Evolutionary conservation across 768 basidiomycete species (phyloP).

Genomic region (Boletus coccyginus): DNA sequence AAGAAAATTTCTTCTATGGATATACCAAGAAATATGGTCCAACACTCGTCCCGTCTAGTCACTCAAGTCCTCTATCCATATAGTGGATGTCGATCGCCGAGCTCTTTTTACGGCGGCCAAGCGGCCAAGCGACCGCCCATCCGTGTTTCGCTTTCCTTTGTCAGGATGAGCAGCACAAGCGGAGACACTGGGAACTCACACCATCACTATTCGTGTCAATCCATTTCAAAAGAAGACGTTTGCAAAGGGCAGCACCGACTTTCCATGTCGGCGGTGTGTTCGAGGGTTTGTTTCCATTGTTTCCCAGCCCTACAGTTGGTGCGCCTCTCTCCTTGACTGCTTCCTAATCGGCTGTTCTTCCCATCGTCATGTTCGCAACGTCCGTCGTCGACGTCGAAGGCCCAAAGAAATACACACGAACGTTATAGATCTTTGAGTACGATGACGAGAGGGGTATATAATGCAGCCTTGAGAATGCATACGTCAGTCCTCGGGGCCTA

Average conservation of each 20-base stretch:
- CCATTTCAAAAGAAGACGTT: neutral
- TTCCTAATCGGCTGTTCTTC: conserved; percentile 30
- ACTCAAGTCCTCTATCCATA: too few relatives aligned
- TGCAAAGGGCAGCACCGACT: conserved; percentile 45
- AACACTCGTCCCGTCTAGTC: too few relatives aligned
- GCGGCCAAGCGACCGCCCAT: too few relatives aligned
- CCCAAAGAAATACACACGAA: conserved; percentile 91
- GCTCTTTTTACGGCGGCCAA: too few relatives aligned
- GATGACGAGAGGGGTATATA: conserved; percentile 87
- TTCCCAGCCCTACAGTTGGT: conserved; percentile 78
- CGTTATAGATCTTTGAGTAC: conserved; percentile 91
- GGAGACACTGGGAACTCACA: too few relatives aligned
- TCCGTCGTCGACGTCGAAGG: conserved; percentile 58
- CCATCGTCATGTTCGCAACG: conserved; percentile 48
- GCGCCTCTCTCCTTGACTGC: conserved; percentile 58
- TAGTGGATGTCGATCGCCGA: too few relatives aligned
- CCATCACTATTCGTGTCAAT: conserved; percentile 38
- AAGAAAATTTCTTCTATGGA: too few relatives aligned
- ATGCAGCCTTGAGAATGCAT: conserved; percentile 64
- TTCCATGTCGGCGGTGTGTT: conserved; percentile 89
- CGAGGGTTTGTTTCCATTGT: conserved; percentile 85
- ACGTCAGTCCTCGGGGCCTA: neutral
- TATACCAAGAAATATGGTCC: too few relatives aligned
- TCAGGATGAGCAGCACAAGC: too few relatives aligned
- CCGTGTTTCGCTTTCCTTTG: too few relatives aligned